Evolutionary conservation across 2,329 filamentous ascomycete genomes (phyloP).

Genomic region (Alternaria arbusti): DNA sequence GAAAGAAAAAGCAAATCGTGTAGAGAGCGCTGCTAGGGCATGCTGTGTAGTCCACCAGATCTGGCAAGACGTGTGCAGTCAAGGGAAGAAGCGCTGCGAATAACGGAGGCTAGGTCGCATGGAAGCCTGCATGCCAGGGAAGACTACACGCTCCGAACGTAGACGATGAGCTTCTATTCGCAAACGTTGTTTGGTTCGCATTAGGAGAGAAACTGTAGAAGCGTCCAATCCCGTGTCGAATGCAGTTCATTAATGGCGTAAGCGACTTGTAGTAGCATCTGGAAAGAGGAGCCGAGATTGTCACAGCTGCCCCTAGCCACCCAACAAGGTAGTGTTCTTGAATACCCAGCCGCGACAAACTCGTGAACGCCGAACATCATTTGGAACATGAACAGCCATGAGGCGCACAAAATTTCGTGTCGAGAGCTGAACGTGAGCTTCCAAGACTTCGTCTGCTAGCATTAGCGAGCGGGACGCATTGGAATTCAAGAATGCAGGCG

Average conservation of each 20-base stretch:
- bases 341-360: not conserved
- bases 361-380: not conserved
- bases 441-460: not conserved
- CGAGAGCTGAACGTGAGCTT: slow-evolving; percentile 2
- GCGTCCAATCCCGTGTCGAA: not conserved
- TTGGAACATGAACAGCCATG: not conserved
- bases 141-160: not conserved
- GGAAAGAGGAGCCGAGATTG: slow-evolving; percentile 1
- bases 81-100: not conserved
- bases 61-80: not conserved
- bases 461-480: not conserved
- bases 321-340: not conserved
- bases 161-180: not conserved
- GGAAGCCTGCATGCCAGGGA: not conserved
- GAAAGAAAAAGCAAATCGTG: slow-evolving; percentile 1
- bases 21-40: not conserved
- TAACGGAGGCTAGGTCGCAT: not conserved
- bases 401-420: not conserved
- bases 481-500: not conserved
- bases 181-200: not conserved
- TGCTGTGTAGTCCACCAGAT: slow-evolving; percentile 12
- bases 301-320: not conserved
- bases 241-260: not conserved
- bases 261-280: not conserved
- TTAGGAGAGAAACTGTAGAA: not conserved